Base-by-base conservation (phyloP, 2,329 filamentous ascomycete species). In the Neonectria sp. region DNA sequence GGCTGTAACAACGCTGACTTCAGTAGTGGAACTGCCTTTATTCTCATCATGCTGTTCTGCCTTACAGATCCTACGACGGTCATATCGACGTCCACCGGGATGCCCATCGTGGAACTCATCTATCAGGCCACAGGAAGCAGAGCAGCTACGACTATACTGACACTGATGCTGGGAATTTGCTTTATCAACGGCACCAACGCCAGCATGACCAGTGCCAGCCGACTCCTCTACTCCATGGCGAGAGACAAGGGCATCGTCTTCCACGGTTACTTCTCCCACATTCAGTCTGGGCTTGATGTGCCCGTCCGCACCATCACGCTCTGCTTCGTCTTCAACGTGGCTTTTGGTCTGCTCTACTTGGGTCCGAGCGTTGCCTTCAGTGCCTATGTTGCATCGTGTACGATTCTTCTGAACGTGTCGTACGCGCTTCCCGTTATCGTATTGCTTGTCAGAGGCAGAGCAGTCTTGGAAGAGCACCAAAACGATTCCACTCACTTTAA, bases 101-200 rank as follows among this genome's bases (percentile, higher is more conserved):
- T 86, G 76, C 83, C 85, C 4, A 84, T 86, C 57, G 76, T 82
- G 27, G 83, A 86, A 48, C 75, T 86, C 5, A 80, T 85, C 60
- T 76, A 82, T 6, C 83, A 84, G 63, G 80, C 79, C 0, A 85
- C 83, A 0, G 78, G 78, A 1, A 84, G 74, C 31, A 78, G 80
- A 1, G 80, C 78, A 0, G 83, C 77, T 1, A 79, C 83, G 1
- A 82, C 82, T 9, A 71, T 86, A 3, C 57, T 86, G 11, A 80
- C 79, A 21, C 72, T 85, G 25, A 80, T 82, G 72, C 69, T 85
- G 0, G 78, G 77, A 0, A 72, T 85, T 0, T 85, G 83, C 67
- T 85, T 86, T 52, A 76, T 85, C 48, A 83, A 84, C 27, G 84
- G 83, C 11, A 84, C 82, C 9, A 82, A 81, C n/a, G 82, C 82